phyloP scores from a whole-genome alignment of 768 basidiomycete genomes.

The Termitomyces bulborhizus region DNA sequence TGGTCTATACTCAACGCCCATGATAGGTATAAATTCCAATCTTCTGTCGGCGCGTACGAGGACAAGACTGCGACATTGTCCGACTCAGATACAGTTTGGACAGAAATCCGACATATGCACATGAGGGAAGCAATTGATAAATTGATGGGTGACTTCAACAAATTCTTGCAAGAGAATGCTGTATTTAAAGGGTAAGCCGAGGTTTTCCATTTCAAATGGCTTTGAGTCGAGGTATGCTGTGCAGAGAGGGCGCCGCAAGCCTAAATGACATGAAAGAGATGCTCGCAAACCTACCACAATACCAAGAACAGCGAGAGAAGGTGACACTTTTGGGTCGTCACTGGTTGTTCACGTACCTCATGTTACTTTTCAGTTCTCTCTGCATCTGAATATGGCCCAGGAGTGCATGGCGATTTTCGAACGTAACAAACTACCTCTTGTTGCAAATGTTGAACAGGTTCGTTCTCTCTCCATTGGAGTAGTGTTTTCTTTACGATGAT shows the following conservation, averaged over 20 bases:
- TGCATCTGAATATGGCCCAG: slow-evolving; percentile 96
- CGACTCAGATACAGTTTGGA: slow-evolving; percentile 88
- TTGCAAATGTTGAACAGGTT: slow-evolving; percentile 90
- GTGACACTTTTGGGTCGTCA: slow-evolving; percentile 28
- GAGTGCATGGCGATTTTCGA: slow-evolving; percentile 96
- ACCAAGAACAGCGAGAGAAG: slow-evolving; percentile 93
- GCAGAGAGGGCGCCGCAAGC: slow-evolving; percentile 74
- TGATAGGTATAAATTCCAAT: slow-evolving; percentile 86
- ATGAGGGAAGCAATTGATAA: slow-evolving; percentile 99
- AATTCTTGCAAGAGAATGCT: slow-evolving; percentile 90
- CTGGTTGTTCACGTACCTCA: neutral
- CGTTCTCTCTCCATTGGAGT: slow-evolving; percentile 14
- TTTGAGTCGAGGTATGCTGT: slow-evolving; percentile 4
- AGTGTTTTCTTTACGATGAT: neutral
- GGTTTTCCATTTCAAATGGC: neutral
- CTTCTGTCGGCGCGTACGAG: slow-evolving; percentile 78
- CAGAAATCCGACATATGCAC: slow-evolving; percentile 91
- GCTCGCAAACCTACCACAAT: slow-evolving; percentile 92
- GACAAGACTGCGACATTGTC: slow-evolving; percentile 84
- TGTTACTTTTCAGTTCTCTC: slow-evolving; percentile 68
- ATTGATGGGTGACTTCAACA: slow-evolving; percentile 92
- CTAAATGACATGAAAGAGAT: slow-evolving; percentile 99
- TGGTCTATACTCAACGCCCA: neutral
- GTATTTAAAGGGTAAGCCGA: slow-evolving; percentile 79
- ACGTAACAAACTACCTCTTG: slow-evolving; percentile 71